These are phyloP conservation scores for Themeda triandra DNA, from an alignment of 176 grass and related monocot species.

Conservation along the genomic window DNA sequence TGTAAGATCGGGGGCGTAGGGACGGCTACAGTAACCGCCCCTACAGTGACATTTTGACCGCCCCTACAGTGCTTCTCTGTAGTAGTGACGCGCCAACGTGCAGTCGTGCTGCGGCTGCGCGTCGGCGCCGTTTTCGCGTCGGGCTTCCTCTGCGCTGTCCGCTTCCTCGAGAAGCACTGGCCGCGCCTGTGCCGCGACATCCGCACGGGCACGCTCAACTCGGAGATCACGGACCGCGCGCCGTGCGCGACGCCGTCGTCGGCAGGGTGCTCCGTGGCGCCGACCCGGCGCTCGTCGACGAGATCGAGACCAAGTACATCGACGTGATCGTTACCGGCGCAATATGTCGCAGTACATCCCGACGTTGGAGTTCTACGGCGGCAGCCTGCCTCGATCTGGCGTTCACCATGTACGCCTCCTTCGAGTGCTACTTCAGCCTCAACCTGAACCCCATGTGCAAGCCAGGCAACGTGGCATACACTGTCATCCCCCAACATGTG, in stretches of 20 bases:
- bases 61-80: too few species aligned
- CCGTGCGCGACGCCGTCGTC: constrained; percentile 67
- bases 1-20: too few species aligned
- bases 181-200: constrained; percentile 73
- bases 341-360: constrained; percentile 99
- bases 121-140: constrained; percentile 92
- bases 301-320: constrained; percentile 90
- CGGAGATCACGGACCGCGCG: constrained; percentile 64
- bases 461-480: constrained; percentile 79
- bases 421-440: constrained; percentile 92
- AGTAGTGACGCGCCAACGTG: constrained; percentile 77
- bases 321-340: constrained; percentile 95
- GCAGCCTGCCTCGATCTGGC: constrained; percentile 65
- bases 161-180: constrained; percentile 94
- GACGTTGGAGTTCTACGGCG: constrained; percentile 83
- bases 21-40: too few species aligned
- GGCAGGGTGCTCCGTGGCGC: constrained; percentile 48
- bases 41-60: too few species aligned
- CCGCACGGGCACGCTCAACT: constrained; percentile 60
- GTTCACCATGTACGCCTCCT: constrained; percentile 97
- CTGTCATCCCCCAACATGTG: constrained; percentile 96
- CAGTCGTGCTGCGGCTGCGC: too few species aligned
- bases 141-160: constrained; percentile 86
- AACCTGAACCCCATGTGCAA: constrained; percentile 94
- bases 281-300: constrained; percentile 48